Percentiles rank a stretch among this genome's conserved stretches.
phyloP scores from a whole-genome alignment of 2,329 filamentous ascomycete genomes.

The Colletotrichum echinochloae region DNA sequence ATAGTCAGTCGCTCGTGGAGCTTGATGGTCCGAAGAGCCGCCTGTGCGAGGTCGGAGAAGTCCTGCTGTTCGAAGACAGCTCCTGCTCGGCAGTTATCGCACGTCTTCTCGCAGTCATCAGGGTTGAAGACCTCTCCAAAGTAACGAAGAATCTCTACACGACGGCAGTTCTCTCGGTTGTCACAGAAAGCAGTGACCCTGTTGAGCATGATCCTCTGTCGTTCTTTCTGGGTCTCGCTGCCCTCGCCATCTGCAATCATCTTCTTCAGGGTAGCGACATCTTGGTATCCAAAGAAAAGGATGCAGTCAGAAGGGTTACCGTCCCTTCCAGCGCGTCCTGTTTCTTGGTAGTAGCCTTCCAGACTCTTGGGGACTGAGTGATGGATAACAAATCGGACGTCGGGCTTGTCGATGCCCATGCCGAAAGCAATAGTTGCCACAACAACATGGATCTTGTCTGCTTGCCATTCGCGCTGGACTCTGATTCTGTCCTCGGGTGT shows the following conservation, averaged over 20 bases:
- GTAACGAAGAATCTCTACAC: conserved; percentile 90
- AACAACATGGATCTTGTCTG: conserved; percentile 83
- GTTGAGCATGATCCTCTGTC: conserved; percentile 86
- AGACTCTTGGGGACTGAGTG: conserved; percentile 93
- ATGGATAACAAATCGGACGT: conserved; percentile 97
- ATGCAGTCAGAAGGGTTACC: conserved; percentile 89
- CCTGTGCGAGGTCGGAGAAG: conserved; percentile 79
- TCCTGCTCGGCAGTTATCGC: conserved; percentile 89
- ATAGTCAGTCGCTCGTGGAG: conserved; percentile 74
- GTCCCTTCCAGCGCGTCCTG: conserved; percentile 92
- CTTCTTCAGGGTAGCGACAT: conserved; percentile 77
- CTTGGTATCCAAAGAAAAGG: conserved; percentile 86
- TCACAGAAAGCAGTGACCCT: conserved; percentile 90
- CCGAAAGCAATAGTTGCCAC: conserved; percentile 99
- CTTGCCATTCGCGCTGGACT: conserved; percentile 87
- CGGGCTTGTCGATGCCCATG: conserved; percentile 99
- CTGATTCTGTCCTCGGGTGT: conserved; percentile 73
- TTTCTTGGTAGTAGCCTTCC: conserved; percentile 99
- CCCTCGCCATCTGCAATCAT: conserved; percentile 89
- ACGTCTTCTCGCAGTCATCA: conserved; percentile 78
- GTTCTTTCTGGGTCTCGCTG: conserved; percentile 81
- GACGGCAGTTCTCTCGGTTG: conserved; percentile 87
- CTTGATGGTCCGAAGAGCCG: conserved; percentile 76
- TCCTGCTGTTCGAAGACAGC: conserved; percentile 79
- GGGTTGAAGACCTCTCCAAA: conserved; percentile 87